phyloP scores from a whole-genome alignment of 139 green algal species.

The Chlorella sp. region DNA sequence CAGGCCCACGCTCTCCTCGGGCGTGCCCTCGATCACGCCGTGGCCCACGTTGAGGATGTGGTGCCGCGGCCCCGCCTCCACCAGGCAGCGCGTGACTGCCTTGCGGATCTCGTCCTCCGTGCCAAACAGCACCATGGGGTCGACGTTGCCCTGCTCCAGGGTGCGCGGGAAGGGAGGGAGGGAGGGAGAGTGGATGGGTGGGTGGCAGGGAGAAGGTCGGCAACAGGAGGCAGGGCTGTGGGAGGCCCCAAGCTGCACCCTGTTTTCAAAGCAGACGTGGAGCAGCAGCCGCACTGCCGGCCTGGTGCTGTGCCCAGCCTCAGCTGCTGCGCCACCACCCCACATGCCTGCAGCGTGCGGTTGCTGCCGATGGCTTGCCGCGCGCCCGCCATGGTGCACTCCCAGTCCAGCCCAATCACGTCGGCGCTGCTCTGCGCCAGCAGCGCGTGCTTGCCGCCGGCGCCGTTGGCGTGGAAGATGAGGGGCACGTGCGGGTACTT shows the following conservation, averaged over 20 bases:
- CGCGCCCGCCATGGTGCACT: constrained; percentile 78
- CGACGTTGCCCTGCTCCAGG: constrained; percentile 82
- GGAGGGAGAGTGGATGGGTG: neutral
- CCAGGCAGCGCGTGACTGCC: constrained; percentile 70
- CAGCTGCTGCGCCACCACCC: neutral
- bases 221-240: too few species aligned
- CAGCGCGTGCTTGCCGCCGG: constrained; percentile 87
- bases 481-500: constrained; percentile 89
- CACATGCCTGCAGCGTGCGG: constrained; percentile 51
- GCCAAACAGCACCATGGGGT: constrained; percentile 96
- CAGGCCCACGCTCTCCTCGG: constrained; percentile 88
- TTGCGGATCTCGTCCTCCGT: constrained; percentile 70
- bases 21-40: constrained; percentile 93
- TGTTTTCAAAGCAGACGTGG: too few species aligned
- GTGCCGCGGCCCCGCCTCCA: constrained; percentile 60
- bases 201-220: neutral
- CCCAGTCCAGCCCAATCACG: constrained; percentile 96
- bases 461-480: constrained; percentile 98
- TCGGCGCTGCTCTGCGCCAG: constrained; percentile 69
- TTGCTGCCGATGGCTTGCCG: constrained; percentile 65
- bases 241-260: too few species aligned
- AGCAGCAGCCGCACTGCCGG: too few species aligned
- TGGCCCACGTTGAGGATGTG: constrained; percentile 98
- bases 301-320: too few species aligned
- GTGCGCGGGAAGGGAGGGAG: neutral